phyloP scores from a whole-genome alignment of 106 monocot species.

The Acanthochlamys bracteata region DNA sequence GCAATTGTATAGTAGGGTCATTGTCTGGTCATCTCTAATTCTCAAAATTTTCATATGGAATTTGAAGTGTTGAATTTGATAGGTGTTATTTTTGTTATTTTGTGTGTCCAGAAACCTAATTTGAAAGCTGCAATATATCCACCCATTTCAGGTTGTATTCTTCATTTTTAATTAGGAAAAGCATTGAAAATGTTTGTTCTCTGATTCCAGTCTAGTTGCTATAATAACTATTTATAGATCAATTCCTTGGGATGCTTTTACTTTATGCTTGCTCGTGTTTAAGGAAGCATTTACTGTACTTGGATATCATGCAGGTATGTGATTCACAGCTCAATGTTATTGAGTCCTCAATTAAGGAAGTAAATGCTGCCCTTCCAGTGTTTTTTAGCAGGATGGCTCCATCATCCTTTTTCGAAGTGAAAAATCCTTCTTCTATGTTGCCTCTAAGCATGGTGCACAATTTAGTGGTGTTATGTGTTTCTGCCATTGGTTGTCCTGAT shows the following conservation, averaged over 20 bases:
- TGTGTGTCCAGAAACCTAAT: too few relatives aligned
- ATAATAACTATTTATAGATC: too few relatives aligned
- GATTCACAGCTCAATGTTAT: slow-evolving; percentile 33
- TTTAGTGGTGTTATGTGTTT: slow-evolving; percentile 67
- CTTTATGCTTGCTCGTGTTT: background rate
- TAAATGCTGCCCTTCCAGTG: slow-evolving; percentile 23
- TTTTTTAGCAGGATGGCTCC: slow-evolving; percentile 64
- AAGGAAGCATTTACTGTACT: background rate
- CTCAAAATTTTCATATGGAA: too few relatives aligned
- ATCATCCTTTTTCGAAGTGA: slow-evolving; percentile 55
- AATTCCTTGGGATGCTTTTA: background rate
- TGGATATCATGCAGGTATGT: slow-evolving; percentile 39
- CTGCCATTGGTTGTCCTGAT: slow-evolving; percentile 75
- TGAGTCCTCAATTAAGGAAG: slow-evolving; percentile 18
- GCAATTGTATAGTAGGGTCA: too few relatives aligned
- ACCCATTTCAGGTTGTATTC: too few relatives aligned
- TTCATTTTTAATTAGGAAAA: too few relatives aligned
- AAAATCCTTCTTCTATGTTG: slow-evolving; percentile 21
- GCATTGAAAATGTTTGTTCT: too few relatives aligned
- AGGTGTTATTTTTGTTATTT: too few relatives aligned
- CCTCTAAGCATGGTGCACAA: slow-evolving; percentile 32
- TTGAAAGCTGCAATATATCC: too few relatives aligned
- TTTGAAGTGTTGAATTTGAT: too few relatives aligned
- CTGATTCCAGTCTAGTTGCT: too few relatives aligned
- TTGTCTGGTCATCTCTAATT: too few relatives aligned